Base-by-base conservation (phyloP, 805 yeast genomes). In the Teunomyces aglyptinius region DNA sequence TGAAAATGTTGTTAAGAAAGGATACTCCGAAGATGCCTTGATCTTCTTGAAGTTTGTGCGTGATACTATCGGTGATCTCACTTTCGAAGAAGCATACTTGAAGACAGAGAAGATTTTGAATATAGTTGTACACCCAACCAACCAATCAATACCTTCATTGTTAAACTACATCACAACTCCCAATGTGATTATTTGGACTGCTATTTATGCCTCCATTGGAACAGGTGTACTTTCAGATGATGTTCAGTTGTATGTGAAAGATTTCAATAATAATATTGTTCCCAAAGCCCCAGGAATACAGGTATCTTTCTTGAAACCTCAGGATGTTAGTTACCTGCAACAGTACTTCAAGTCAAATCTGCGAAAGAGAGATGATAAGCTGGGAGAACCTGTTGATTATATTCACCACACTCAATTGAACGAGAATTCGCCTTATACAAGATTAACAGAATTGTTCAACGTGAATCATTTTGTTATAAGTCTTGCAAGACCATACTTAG, bases 391-490 rank as follows among this genome's bases (percentile, higher is more conserved):
- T 4, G 32, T 26, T 15, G 43, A 46, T 4, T 47, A 43, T n/a
- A 53, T 50, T n/a, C 53, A 53, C 18, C 55, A 55, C 27, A 54
- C 54, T 22, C 54, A 59, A n/a, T 47, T 61, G 15, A 63, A 61
- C 49, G 69, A 68, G 16, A 64, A 64, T 41, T 65, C 75, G 8
- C 96, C 97, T 0, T 92, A 92, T 60, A 86, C 94, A 1, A 73
- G 96, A 45, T 75, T 92, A 41, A 86, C 97, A 0, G 98, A 94
- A 63, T 75, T 92, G 48, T 94, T 92, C 71, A 94, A 94, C 57
- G 98, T 94, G 19, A 94, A 94, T 65, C 95, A 91, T 64, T 92
- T 89, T 59, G 76, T 94, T 26, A 91, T 91, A 1, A 88, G 97
- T 16, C 73, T 92, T 53, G 96, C 98, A 6, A 77, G 97, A 51